Conservation (phyloP, 2,329 filamentous ascomycete species). For the Podosphaera xanthii region DNA sequence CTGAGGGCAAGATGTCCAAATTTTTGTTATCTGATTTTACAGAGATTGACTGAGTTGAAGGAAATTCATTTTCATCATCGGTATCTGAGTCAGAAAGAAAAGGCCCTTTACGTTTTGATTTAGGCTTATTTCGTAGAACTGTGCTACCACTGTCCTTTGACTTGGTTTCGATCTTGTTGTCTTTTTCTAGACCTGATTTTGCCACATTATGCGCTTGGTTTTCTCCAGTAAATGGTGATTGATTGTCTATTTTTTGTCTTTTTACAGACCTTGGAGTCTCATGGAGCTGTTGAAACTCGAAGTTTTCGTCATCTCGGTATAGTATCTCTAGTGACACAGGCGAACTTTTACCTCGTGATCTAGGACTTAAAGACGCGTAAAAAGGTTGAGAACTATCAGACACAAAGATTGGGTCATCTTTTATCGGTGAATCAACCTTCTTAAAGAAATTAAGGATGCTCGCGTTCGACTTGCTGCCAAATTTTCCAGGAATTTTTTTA, state of each 20-base stretch:
- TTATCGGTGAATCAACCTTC: slow-evolving; percentile 29
- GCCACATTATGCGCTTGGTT: not conserved
- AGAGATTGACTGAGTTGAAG: slow-evolving; percentile 5
- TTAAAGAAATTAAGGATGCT: slow-evolving; percentile 59
- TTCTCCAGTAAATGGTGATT: slow-evolving; percentile 2
- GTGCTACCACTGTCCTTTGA: not conserved
- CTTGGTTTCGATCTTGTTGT: not conserved
- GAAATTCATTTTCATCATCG: slow-evolving; percentile 19
- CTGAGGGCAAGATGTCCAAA: slow-evolving; percentile 3
- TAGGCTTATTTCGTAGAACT: slow-evolving; percentile 3
- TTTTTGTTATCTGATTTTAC: slow-evolving; percentile 7
- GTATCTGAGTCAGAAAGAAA: slow-evolving; percentile 51
- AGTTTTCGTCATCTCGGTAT: slow-evolving; percentile 7
- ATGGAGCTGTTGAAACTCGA: slow-evolving; percentile 18
- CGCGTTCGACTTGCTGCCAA: slow-evolving; percentile 24
- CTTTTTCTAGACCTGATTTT: not conserved
- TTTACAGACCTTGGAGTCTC: slow-evolving; percentile 19
- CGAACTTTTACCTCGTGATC: slow-evolving; percentile 5
- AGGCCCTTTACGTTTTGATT: slow-evolving; percentile 24
- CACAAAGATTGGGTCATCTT: slow-evolving; percentile 35
- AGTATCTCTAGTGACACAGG: slow-evolving; percentile 10
- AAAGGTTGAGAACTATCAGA: slow-evolving; percentile 15
- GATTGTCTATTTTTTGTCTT: slow-evolving; percentile 19
- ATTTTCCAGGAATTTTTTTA: slow-evolving; percentile 6
- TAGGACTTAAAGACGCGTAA: slow-evolving; percentile 2